Conservation (phyloP, 768 basidiomycete species). For the Xerocomellus amylosporus region DNA sequence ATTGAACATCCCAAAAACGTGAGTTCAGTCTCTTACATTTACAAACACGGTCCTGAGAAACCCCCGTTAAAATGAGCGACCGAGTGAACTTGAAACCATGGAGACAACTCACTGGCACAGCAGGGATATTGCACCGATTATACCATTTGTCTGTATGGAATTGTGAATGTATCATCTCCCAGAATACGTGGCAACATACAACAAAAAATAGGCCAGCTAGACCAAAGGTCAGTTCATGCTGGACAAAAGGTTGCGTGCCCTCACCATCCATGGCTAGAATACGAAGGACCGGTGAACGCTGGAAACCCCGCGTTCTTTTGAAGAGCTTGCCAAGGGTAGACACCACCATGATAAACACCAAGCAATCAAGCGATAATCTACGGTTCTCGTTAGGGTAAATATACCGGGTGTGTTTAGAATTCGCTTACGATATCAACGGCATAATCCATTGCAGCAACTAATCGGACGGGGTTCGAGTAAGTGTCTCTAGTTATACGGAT, state of each 20-base stretch:
- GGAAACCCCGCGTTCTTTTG: background rate
- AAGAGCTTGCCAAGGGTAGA: background rate
- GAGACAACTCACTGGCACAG: conserved; percentile 3
- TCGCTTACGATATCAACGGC: background rate
- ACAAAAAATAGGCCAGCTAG: background rate
- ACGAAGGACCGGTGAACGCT: background rate
- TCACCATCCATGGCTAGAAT: conserved; percentile 11
- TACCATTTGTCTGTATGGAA: background rate
- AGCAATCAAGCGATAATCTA: background rate
- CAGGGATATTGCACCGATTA: background rate
- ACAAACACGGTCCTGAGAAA: background rate
- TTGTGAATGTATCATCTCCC: background rate
- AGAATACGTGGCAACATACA: background rate
- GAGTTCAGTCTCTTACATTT: background rate
- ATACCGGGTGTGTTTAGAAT: background rate
- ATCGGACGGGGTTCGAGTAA: background rate
- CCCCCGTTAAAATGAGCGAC: background rate
- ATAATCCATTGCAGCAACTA: background rate
- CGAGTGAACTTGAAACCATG: background rate
- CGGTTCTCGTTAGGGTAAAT: background rate
- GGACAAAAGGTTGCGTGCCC: background rate
- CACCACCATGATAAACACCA: background rate
- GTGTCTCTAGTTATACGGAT: background rate
- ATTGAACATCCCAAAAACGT: background rate
- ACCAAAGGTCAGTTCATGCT: background rate